These are phyloP conservation scores for Skeletonema potamos DNA, from an alignment of 108 stramenopile genomes.

Conservation along the genomic window DNA sequence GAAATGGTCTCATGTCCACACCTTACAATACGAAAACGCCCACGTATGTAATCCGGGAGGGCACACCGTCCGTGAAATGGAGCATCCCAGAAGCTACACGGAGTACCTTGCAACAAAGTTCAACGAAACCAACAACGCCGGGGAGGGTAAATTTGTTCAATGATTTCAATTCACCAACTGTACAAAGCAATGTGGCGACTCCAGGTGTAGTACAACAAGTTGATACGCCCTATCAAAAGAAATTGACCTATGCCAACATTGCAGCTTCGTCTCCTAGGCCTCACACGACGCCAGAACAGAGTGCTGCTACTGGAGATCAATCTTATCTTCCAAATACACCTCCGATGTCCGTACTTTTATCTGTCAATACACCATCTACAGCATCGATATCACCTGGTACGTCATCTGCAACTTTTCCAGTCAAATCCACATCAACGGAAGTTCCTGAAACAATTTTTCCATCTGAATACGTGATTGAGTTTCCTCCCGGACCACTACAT, in stretches of 20 bases:
- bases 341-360: not conserved
- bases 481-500: conserved; percentile 35
- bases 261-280: not conserved
- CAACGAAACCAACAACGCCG: not conserved
- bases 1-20: not conserved
- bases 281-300: not conserved
- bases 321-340: not conserved
- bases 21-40: not conserved
- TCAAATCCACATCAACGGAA: not conserved
- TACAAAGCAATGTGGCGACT: not conserved
- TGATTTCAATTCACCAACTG: not conserved
- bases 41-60: not conserved
- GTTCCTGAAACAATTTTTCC: conserved; percentile 12
- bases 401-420: not conserved
- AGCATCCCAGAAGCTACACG: not conserved
- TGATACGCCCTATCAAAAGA: not conserved
- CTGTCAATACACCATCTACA: not conserved
- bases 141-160: not conserved
- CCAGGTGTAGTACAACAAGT: not conserved
- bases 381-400: not conserved
- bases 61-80: not conserved
- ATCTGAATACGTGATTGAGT: conserved; percentile 38
- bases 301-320: not conserved
- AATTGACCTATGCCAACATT: not conserved
- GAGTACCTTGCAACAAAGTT: not conserved